phyloP scores from a whole-genome alignment of 192 early-diverging fungal species.

The Irineochytrium annulatum region DNA sequence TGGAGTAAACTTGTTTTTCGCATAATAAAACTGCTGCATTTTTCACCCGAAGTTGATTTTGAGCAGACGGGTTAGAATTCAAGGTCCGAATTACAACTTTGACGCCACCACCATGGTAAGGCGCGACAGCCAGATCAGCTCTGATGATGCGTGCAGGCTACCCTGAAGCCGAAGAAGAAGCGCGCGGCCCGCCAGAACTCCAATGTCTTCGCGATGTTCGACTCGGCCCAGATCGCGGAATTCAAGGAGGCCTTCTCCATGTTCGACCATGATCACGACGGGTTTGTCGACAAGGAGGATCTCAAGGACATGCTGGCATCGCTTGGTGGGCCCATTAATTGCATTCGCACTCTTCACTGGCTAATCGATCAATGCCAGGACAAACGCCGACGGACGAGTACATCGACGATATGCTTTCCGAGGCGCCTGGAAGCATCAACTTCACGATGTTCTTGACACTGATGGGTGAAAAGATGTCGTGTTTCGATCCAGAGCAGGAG shows the following conservation, averaged over 20 bases:
- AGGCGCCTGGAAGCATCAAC: conserved; percentile 81
- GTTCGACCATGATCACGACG: conserved; percentile 91
- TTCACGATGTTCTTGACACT: conserved; percentile 97
- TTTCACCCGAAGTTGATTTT: no score
- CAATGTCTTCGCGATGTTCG: conserved; percentile 98
- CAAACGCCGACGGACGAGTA: conserved; percentile 70
- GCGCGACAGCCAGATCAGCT: no score
- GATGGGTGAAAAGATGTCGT: conserved; percentile 89
- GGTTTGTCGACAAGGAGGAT: conserved; percentile 88
- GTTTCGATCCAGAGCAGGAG: conserved; percentile 87
- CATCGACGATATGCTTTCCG: conserved; percentile 86
- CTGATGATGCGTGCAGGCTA: no score
- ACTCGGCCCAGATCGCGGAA: conserved; percentile 90
- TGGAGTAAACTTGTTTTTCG: no score
- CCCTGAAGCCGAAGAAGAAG: conserved; percentile 73
- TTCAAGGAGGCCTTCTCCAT: conserved; percentile 97
- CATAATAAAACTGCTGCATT: no score
- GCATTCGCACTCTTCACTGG: conserved; percentile 1
- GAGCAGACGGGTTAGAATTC: no score
- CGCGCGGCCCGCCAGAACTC: conserved; percentile 89
- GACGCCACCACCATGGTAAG: no score
- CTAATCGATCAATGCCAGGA: conserved; percentile 30
- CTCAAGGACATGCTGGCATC: conserved; percentile 83
- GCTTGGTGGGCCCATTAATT: conserved; percentile 51
- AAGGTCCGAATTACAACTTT: no score